phyloP scores from a whole-genome alignment of 108 stramenopile species.

The Seminavis robusta region DNA sequence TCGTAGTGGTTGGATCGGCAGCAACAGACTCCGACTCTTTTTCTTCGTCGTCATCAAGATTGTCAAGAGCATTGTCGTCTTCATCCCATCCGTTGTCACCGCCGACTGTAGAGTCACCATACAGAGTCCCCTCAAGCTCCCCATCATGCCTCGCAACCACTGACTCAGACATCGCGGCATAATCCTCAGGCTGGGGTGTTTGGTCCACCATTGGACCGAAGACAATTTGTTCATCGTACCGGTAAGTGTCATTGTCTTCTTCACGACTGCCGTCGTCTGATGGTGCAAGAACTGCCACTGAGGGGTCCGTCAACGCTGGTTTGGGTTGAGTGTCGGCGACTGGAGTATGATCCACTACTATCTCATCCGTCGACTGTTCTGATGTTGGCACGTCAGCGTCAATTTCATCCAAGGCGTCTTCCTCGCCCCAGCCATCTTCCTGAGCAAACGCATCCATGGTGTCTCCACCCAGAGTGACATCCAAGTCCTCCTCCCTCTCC shows the following conservation, averaged over 20 bases:
- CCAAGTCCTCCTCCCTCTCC: conserved; percentile 9
- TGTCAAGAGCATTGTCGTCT: conserved; percentile 14
- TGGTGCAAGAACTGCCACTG: conserved; percentile 20
- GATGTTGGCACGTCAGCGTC: conserved; percentile 18
- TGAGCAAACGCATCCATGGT: background rate
- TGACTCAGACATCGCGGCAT: background rate
- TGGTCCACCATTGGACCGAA: conserved; percentile 42
- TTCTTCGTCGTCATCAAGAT: too few relatives aligned
- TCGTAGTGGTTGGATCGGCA: background rate
- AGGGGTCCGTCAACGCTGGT: background rate
- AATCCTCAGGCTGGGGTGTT: conserved; percentile 21
- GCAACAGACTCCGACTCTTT: conserved; percentile 4
- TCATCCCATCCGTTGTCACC: conserved; percentile 28
- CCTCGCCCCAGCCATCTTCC: too few relatives aligned
- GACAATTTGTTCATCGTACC: background rate
- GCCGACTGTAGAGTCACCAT: conserved; percentile 27
- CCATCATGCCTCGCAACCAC: background rate
- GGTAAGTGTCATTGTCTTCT: conserved; percentile 18
- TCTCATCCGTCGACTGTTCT: conserved; percentile 22
- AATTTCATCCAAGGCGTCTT: too few relatives aligned
- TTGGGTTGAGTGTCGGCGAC: conserved; percentile 3
- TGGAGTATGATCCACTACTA: conserved; percentile 41
- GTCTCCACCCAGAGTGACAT: background rate
- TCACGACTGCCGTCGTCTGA: background rate
- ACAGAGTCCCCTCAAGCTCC: conserved; percentile 22